phyloP scores from a whole-genome alignment of 257 asterid genomes.

The Solanum gracilifrons region DNA sequence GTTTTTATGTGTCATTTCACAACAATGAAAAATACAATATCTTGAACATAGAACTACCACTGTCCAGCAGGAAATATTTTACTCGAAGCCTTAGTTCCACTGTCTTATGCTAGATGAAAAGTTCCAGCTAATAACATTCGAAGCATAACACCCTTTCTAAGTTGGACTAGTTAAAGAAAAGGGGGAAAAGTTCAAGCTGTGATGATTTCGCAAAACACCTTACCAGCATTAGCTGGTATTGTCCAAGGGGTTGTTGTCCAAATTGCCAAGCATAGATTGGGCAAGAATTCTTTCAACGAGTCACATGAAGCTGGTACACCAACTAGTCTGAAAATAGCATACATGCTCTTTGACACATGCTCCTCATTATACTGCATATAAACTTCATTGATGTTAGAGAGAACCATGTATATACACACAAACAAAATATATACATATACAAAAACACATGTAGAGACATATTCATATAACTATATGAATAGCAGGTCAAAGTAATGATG shows the following conservation, averaged over 20 bases:
- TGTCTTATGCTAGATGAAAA: not conserved
- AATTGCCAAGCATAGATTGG: constrained; percentile 72
- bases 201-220: not conserved
- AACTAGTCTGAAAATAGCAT: constrained; percentile 64
- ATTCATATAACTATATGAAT: not conserved
- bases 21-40: not conserved
- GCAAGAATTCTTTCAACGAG: constrained; percentile 49
- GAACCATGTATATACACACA: not conserved
- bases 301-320: constrained; percentile 42
- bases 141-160: not conserved
- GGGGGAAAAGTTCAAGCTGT: not conserved
- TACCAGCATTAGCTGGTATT: constrained; percentile 97
- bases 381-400: not conserved
- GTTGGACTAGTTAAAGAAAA: not conserved
- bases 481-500: not conserved
- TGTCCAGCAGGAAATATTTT: not conserved
- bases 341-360: constrained; percentile 87
- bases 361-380: constrained; percentile 89
- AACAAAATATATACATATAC: not conserved
- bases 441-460: not conserved
- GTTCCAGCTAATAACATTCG: too few relatives aligned
- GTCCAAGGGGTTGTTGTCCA: constrained; percentile 99
- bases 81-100: not conserved
- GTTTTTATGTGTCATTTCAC: not conserved
- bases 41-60: not conserved